Evolutionary conservation across 2,329 filamentous ascomycete genomes (phyloP), one percentile per base, ranked within the genome.

Genomic region (Penicillium sp.): DNA sequence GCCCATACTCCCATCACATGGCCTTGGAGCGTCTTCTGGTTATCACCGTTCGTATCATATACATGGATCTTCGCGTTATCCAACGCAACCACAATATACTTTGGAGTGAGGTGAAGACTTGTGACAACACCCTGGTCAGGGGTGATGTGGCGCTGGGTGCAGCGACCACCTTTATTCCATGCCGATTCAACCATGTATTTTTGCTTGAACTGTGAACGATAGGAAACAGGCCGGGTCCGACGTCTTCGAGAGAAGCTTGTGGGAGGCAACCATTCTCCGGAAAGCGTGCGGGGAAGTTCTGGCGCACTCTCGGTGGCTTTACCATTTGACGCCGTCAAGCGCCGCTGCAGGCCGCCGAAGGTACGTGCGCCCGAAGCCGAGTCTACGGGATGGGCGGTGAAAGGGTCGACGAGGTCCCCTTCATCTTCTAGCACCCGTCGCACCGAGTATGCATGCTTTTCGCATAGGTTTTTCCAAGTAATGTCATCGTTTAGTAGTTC

Each of bases 1-100:
- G 94, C 94, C 94, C 94, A 99, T 19, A 99, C 94, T 38, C 94
- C 94, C 94, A 99, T 99, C 42, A 97, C 90, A 77, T 99, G 94
- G 11, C 94, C 94, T 69, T 94, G 88, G 28, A 99, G 78, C 2
- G 91, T 96, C 71, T 91, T 90, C 66, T 96, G 87, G 61, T 91
- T 86, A 64, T 91, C 87, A 33, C 94, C 94, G 63, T 94, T 86
- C 0, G 91, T 92, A 72, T 97, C 90, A 70, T 97, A 99, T 26
- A 99, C 92, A 74, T 99, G 94, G 43, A 99, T 99, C 78, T 95
- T 96, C 36, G 94, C 93, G 74, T 97, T 99, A 78, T 99, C 94
- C 60, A 99, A 83, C 47, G 94, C 94, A 61, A 97, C 91, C 45
- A 99, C 91, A 67, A 99, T 97, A 76, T 97, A 97, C 72, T 96